These are phyloP conservation scores for Epichloe uncinata DNA, from an alignment of 2,329 filamentous ascomycete genomes.

Conservation along the genomic window DNA sequence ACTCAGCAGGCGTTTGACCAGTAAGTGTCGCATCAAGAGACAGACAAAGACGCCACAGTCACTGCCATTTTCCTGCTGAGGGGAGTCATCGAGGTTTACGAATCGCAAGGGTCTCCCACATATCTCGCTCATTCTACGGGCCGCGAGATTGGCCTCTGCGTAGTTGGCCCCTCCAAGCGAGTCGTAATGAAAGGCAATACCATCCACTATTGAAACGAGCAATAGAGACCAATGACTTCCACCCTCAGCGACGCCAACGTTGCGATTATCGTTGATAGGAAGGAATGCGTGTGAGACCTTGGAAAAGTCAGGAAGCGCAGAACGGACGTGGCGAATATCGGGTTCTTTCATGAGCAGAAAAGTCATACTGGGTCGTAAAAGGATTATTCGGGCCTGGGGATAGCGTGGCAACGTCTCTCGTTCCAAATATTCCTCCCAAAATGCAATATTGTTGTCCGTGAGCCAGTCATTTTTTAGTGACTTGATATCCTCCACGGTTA, in stretches of 20 bases:
- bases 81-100: slow-evolving; percentile 66
- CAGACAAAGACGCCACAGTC: slow-evolving; percentile 97
- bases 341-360: slow-evolving; percentile 74
- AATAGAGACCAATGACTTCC: slow-evolving; percentile 93
- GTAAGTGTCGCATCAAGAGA: slow-evolving; percentile 84
- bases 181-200: slow-evolving; percentile 94
- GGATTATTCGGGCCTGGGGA: slow-evolving; percentile 72
- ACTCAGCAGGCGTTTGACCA: slow-evolving; percentile 71
- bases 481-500: slow-evolving; percentile 81
- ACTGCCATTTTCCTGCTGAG: slow-evolving; percentile 81
- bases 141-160: slow-evolving; percentile 55
- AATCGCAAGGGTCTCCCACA: slow-evolving; percentile 58
- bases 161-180: slow-evolving; percentile 66
- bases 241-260: slow-evolving; percentile 66
- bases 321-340: slow-evolving; percentile 40
- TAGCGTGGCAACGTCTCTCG: slow-evolving; percentile 71
- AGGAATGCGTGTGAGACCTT: slow-evolving; percentile 86
- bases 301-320: slow-evolving; percentile 68
- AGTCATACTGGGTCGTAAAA: slow-evolving; percentile 85
- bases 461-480: slow-evolving; percentile 87
- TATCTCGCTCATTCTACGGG: slow-evolving; percentile 54
- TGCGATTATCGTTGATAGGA: slow-evolving; percentile 80
- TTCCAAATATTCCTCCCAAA: slow-evolving; percentile 97
- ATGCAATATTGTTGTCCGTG: slow-evolving; percentile 93
- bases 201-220: slow-evolving; percentile 76